Evolutionary conservation across 225 moss, liverwort and hornwort genomes (phyloP), one percentile per base, ranked within the genome.

Genomic region (Bryoerythrophyllum caledonicum): DNA sequence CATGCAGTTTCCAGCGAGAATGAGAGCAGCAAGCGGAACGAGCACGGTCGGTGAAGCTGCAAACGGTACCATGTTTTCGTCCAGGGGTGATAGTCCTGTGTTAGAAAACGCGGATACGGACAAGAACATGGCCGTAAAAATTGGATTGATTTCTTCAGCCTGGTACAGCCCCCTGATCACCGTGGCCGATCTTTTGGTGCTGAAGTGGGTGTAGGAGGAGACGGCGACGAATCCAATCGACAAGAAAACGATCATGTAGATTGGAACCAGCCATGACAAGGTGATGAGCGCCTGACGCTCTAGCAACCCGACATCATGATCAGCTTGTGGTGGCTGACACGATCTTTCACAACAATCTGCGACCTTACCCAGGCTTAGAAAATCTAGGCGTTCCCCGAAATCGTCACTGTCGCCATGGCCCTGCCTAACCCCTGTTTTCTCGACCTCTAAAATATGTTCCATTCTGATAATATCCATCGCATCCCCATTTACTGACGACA

Each of bases 41-140:
- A 92, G 81, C 70, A 94, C 79, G 1, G 78, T 74, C 17, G 68
- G 71, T 2, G 87, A 73, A 16, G 65, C 70, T 24, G 60, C 65
- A 67, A 95, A 95, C 1, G 85, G 57, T 35, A 84, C 26, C 85
- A 92, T 86, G 76, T 84, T 91, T 23, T 92, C 91, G 26, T 91
- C 87, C 60, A 95, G 61, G 0, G 81, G 70, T 3, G 91, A 79
- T n/a, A 90, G 46, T 12, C 89, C 75, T 48, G 88, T 83, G 20
- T 87, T 88, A 10, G 83, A 86, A 34, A 90, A 83, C n/a, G 91
- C 83, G 23, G 84, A 83, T 49, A 84, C 49, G 30, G 83, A 76
- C 59, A 86, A 67, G 74, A 84, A 86, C 13, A 84, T 26, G 67
- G 83, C 76, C 19, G 68, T 81, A 11, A 84, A 82, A 6, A 83